Percentiles rank a stretch among this genome's conserved stretches.
These are phyloP conservation scores for Plasmodium relictum DNA, from an alignment of 169 alveolate species.

Conservation along the genomic window DNA sequence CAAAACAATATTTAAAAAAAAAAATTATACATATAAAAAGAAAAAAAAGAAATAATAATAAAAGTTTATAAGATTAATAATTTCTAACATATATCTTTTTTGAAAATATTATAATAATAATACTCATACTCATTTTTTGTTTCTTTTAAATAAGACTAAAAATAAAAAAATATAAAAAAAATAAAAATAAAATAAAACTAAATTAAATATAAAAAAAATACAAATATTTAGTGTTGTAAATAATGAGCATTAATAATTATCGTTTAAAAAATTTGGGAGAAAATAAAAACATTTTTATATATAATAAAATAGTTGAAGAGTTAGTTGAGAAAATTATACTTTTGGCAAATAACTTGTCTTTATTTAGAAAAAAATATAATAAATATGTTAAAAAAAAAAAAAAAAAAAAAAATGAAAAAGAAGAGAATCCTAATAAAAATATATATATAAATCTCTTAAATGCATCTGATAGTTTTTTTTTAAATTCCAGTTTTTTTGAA, in stretches of 20 bases:
- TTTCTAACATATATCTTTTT: too few species aligned
- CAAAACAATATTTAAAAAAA: too few species aligned
- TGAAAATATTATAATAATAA: too few species aligned
- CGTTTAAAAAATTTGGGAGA: too few species aligned
- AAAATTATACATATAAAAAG: too few species aligned
- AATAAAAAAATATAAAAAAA: too few species aligned
- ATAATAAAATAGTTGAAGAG: slow-evolving; percentile 15
- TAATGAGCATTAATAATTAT: not conserved
- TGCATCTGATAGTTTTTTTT: not conserved
- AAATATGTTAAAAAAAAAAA: slow-evolving; percentile 17
- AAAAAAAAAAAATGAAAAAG: slow-evolving; percentile 1
- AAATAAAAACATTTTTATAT: slow-evolving; percentile 18
- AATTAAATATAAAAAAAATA: not conserved
- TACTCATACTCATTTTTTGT: too few species aligned
- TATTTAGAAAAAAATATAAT: slow-evolving; percentile 33
- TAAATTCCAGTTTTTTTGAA: not conserved
- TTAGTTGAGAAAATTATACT: slow-evolving; percentile 4
- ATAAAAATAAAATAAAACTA: too few species aligned
- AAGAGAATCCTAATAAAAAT: not conserved
- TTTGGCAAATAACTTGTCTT: slow-evolving; percentile 17
- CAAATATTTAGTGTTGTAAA: not conserved
- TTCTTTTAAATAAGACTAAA: too few species aligned
- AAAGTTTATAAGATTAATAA: too few species aligned
- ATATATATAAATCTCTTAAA: not conserved
- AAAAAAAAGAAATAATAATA: too few species aligned